These are phyloP conservation scores for Alternaria conjuncta DNA, from an alignment of 2,329 filamentous ascomycete genomes.

Conservation along the genomic window DNA sequence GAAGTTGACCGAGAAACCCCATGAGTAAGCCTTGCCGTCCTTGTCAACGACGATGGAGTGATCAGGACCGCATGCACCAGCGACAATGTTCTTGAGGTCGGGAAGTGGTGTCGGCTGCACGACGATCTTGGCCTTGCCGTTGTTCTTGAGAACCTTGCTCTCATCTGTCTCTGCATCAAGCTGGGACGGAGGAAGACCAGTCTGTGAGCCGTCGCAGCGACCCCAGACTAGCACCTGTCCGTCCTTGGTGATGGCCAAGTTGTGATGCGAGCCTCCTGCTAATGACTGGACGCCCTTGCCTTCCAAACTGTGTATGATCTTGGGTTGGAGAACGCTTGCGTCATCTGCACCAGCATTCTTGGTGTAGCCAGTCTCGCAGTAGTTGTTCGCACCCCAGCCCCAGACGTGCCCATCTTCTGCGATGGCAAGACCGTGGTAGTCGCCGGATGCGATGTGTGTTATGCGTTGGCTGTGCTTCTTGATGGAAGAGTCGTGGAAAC, in stretches of 20 bases:
- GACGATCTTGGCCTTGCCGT: conserved; percentile 73
- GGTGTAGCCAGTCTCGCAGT: conserved; percentile 75
- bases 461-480: conserved; percentile 58
- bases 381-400: conserved; percentile 88
- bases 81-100: conserved; percentile 62
- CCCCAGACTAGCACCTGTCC: conserved; percentile 67
- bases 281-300: conserved; percentile 71
- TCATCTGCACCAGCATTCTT: conserved; percentile 70
- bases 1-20: conserved; percentile 82
- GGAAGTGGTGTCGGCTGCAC: conserved; percentile 67
- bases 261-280: conserved; percentile 78
- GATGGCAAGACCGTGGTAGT: conserved; percentile 82
- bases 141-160: conserved; percentile 56
- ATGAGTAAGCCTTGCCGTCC: conserved; percentile 74
- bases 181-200: conserved; percentile 48
- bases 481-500: conserved; percentile 53
- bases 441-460: conserved; percentile 69
- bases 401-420: conserved; percentile 73
- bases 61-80: conserved; percentile 71
- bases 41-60: conserved; percentile 74
- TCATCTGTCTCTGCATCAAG: conserved; percentile 49
- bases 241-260: conserved; percentile 61
- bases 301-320: conserved; percentile 68
- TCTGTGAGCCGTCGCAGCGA: conserved; percentile 64
- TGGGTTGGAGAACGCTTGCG: conserved; percentile 71